Evolutionary conservation across 257 asterid species (phyloP).

Genomic region (Rauvolfia tetraphylla): DNA sequence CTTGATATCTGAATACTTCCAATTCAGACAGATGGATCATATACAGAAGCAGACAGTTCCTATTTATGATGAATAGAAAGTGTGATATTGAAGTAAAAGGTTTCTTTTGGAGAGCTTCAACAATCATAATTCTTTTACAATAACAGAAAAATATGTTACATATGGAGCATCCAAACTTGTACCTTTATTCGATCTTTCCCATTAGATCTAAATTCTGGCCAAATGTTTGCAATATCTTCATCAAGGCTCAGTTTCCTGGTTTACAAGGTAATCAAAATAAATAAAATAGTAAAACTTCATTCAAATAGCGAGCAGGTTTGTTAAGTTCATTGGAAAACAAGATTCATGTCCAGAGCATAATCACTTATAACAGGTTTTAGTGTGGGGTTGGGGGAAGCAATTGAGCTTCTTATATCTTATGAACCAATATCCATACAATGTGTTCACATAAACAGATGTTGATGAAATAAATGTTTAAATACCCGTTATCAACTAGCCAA

Average conservation of each 20-base stretch:
- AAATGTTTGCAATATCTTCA: constrained; percentile 61
- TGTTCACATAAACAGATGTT: background rate
- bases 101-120: background rate
- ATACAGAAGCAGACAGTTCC: too few species aligned
- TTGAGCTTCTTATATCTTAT: too few species aligned
- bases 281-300: background rate
- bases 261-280: constrained; percentile 18
- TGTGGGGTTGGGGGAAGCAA: too few species aligned
- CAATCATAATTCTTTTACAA: background rate
- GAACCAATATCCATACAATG: background rate
- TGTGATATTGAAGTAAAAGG: background rate
- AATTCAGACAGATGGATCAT: background rate
- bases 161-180: constrained; percentile 15
- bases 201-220: constrained; percentile 82
- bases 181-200: constrained; percentile 90
- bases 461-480: constrained; percentile 22
- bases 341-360: background rate
- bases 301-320: background rate
- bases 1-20: background rate
- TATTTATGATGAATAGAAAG: too few species aligned
- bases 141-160: too few species aligned
- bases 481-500: constrained; percentile 93
- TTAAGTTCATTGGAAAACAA: too few species aligned
- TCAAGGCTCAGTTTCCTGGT: constrained; percentile 80
- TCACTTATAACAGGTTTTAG: background rate